These are phyloP conservation scores for Pleoardoris graminearum DNA, from an alignment of 2,329 filamentous ascomycete species.

Conservation along the genomic window DNA sequence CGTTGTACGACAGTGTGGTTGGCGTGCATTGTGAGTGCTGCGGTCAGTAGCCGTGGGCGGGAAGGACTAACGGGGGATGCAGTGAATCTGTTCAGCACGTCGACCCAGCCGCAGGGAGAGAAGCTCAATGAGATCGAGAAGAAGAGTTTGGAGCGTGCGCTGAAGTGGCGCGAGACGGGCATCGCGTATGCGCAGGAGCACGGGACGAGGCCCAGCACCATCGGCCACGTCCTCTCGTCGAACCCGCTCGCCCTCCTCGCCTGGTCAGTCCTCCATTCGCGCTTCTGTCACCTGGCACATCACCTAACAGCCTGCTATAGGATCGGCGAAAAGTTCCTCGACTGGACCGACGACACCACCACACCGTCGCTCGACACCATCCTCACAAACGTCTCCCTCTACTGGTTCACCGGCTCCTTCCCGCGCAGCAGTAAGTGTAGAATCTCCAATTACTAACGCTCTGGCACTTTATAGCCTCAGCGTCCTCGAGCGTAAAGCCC, in stretches of 20 bases:
- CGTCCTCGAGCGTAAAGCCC: no score
- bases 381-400: slow-evolving; percentile 58
- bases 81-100: slow-evolving; percentile 33
- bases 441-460: no score
- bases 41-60: neutral
- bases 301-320: slow-evolving; percentile 14
- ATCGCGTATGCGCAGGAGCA: slow-evolving; percentile 59
- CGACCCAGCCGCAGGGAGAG: slow-evolving; percentile 18
- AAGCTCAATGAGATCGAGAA: slow-evolving; percentile 25
- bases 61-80: neutral
- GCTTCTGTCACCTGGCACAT: neutral
- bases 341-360: slow-evolving; percentile 54
- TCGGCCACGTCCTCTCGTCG: slow-evolving; percentile 58
- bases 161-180: slow-evolving; percentile 48
- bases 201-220: slow-evolving; percentile 58
- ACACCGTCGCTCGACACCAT: slow-evolving; percentile 48
- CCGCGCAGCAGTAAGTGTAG: slow-evolving; percentile 42
- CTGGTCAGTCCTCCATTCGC: slow-evolving; percentile 45
- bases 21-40: slow-evolving; percentile 38
- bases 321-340: slow-evolving; percentile 62
- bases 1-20: slow-evolving; percentile 52
- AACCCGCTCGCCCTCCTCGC: slow-evolving; percentile 61
- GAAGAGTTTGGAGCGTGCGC: slow-evolving; percentile 13
- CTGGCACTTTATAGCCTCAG: no score
- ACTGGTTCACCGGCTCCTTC: slow-evolving; percentile 59